Evolutionary conservation across 1,139 yeast species (phyloP), one percentile per base, ranked within the genome.

Genomic region (Wickerhamomyces sp.): DNA sequence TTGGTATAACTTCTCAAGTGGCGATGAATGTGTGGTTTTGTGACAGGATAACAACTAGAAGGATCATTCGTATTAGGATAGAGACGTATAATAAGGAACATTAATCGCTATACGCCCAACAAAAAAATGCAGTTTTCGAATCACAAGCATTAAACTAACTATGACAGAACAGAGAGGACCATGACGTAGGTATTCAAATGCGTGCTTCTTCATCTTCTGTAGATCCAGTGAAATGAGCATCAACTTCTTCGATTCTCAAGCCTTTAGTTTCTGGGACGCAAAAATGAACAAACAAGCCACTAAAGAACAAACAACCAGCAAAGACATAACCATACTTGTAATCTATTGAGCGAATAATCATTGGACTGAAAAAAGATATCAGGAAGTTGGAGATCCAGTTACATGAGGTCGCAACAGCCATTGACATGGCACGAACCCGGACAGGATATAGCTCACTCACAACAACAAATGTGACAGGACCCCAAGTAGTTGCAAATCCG

Each of bases 401-500:
- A 45, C 82, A 75, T 39, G 84, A 82, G 30, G 83, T 75, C 41
- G 93, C 85, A 54, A 84, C 69, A 41, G 89, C 80, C 81, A 86
- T 84, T 41, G 88, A 88, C 64, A 81, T 80, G 29, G 88, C 76
- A 67, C 86, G 80, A 53, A 85, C 79, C 65, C 86, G 77, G 52
- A 82, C 75, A 52, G 95, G 93, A 69, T 79, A 87, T 45, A 84
- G 69, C 68, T 87, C 96, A 36, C 91, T 78, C 40, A 82, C 79
- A 58, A 85, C 75, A 47, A 84, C 84, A 70, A 76, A 87, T 37
- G 84, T 81, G 55, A 85, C 81, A 51, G 95, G 94, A 39, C 93
- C 96, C 88, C 94, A 84, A 10, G 95, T 81, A 36, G 82, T 72
- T 27, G 95, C 95, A 65, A 87, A 88, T 66, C 77, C 81, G 68